Conservation (phyloP, 2,329 filamentous ascomycete species). For the Alternaria triticimaculans region DNA sequence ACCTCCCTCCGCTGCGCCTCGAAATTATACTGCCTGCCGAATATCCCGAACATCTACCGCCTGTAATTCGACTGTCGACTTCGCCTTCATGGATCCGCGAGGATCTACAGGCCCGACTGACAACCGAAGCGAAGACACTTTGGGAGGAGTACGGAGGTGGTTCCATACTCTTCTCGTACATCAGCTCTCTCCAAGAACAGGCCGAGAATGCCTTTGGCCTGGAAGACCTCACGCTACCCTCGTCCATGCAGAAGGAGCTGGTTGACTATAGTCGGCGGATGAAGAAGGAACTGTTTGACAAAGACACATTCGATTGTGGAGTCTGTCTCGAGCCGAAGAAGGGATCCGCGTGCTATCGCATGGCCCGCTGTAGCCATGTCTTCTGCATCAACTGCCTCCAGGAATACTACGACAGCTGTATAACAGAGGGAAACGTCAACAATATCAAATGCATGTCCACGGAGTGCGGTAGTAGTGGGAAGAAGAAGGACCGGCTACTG, state of each 20-base stretch:
- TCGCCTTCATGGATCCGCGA: constrained; percentile 61
- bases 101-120: constrained; percentile 53
- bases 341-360: constrained; percentile 77
- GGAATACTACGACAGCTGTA: constrained; percentile 88
- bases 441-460: constrained; percentile 82
- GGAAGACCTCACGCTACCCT: constrained; percentile 55
- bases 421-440: constrained; percentile 81
- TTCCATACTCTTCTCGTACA: constrained; percentile 65
- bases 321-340: constrained; percentile 94
- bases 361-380: constrained; percentile 85
- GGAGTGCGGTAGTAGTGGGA: constrained; percentile 60
- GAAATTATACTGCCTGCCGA: constrained; percentile 60
- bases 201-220: constrained; percentile 63
- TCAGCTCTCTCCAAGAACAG: constrained; percentile 65
- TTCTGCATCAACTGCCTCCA: constrained; percentile 89
- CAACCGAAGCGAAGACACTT: constrained; percentile 55
- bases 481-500: constrained; percentile 66
- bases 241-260: constrained; percentile 69
- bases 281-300: constrained; percentile 77
- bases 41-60: constrained; percentile 63
- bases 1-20: constrained; percentile 64
- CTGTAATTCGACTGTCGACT: constrained; percentile 57
- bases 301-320: constrained; percentile 84
- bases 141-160: constrained; percentile 68
- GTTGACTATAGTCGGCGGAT: constrained; percentile 80